Conservation (phyloP, 116 monocot genomes). For the Zostera marina region DNA sequence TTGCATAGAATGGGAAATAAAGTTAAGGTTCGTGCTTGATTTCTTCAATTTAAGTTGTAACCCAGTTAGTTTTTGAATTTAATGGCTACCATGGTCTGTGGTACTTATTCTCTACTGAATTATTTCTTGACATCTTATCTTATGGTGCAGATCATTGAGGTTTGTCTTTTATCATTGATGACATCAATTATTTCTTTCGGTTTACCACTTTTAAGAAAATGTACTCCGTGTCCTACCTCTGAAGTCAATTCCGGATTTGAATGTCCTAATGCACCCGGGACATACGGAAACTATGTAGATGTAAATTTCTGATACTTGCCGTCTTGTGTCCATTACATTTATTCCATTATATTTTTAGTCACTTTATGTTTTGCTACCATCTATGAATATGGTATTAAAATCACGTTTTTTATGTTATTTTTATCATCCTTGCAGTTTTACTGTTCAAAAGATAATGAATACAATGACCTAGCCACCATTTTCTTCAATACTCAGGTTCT, state of each 20-base stretch:
- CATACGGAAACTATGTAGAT: conserved; percentile 95
- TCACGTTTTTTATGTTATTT: not conserved
- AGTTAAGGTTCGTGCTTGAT: conserved; percentile 53
- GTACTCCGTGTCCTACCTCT: conserved; percentile 73
- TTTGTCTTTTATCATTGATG: conserved; percentile 68
- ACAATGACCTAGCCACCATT: conserved; percentile 98
- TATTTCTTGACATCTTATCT: not conserved
- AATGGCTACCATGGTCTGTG: not conserved
- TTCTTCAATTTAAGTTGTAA: not conserved
- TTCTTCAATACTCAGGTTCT: conserved; percentile 98
- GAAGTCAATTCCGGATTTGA: conserved; percentile 69
- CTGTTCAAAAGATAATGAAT: conserved; percentile 70
- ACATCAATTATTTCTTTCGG: conserved; percentile 92
- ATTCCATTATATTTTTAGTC: not conserved
- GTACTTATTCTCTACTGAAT: not conserved
- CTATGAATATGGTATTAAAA: not conserved
- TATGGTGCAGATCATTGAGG: conserved; percentile 68
- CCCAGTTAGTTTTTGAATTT: not conserved
- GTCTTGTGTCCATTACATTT: not conserved
- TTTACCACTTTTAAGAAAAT: conserved; percentile 81
- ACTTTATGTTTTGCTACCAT: not conserved
- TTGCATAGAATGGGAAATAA: conserved; percentile 82
- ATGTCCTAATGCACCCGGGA: conserved; percentile 95
- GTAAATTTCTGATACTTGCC: conserved; percentile 12
- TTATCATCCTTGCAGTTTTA: conserved; percentile 45